Evolutionary conservation across 129 eudicot genomes (phyloP), one percentile per base, ranked within the genome.

Genomic region (Flaveria bidentis): DNA sequence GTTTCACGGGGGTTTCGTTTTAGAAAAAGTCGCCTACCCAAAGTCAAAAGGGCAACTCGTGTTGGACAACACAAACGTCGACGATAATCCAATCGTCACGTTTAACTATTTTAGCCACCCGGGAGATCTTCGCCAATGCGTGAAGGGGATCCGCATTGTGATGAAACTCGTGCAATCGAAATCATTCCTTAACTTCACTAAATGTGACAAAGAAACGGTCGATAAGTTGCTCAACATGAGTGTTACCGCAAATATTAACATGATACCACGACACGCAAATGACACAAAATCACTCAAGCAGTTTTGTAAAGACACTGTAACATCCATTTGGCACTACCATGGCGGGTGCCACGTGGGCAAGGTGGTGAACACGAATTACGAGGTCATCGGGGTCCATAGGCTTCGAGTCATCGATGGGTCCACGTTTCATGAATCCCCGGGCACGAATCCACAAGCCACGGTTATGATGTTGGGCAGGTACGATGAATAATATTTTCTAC

Each of bases 381-480:
- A 76, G 80, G 96, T 95, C 16, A 74, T 81, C 25, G 99, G 99
- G 12, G 91, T 89, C 53, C 84, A 91, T 8, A 73, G 92, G 52
- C 86, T 95, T 42, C 92, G 99, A 8, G 97, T 95, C 25, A 61
- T 95, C 13, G 99, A 95, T 52, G 97, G 99, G 60, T 95, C 99
- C 22, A 86, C 96, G 33, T 91, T 91, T 49, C 42, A 14, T 18
- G 83, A 86, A 13, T 95, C 99, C 6, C 99, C 99, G 0, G 99
- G 99, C 60, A 91, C 99, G 4, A 95, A 95, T 79, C 99, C 99
- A 52, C 99, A 95, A 78, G 99, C 96, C 60, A 95, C 99, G 1
- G 90, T 91, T 36, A 85, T 95, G 92, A 95, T 95, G 99, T 72
- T 95, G 85, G 99, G 99, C 76, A 82, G 99, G 99, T 95, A 87